Conservation (phyloP, 192 early-diverging fungal genomes). For the Coemansia sp. region DNA sequence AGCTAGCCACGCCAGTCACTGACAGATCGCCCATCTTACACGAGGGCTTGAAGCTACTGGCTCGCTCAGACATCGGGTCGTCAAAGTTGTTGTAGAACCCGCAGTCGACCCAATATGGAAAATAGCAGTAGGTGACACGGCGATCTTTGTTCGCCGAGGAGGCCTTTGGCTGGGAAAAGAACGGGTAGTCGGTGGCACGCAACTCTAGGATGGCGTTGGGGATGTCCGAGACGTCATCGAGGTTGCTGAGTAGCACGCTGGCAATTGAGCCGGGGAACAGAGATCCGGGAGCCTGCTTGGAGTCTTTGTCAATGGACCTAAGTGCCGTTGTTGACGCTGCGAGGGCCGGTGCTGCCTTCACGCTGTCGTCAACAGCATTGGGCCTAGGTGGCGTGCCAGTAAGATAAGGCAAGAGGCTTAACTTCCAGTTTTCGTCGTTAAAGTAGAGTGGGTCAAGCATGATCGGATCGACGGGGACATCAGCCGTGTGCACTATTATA, state of each 20-base stretch:
- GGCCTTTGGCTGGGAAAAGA: conserved; percentile 9
- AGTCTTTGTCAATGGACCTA: neutral
- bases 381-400: conserved; percentile 4
- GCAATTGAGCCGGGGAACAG: conserved; percentile 1
- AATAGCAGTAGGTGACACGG: conserved; percentile 56
- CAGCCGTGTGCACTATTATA: neutral
- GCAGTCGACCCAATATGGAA: conserved; percentile 92
- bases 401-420: conserved; percentile 25
- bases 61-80: conserved; percentile 14
- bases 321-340: neutral
- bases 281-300: neutral
- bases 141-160: neutral
- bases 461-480: conserved; percentile 38
- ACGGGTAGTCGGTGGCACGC: conserved; percentile 24
- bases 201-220: conserved; percentile 31
- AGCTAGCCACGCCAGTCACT: conserved; percentile 29
- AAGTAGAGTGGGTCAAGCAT: conserved; percentile 52
- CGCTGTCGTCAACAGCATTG: neutral
- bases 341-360: neutral
- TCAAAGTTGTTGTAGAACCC: conserved; percentile 74
- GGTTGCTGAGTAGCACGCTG: neutral
- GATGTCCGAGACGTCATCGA: conserved; percentile 18
- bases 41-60: conserved; percentile 23
- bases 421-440: conserved; percentile 47
- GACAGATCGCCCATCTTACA: conserved; percentile 49